These are phyloP conservation scores for Russula olivacea DNA, from an alignment of 768 basidiomycete genomes.

Conservation along the genomic window DNA sequence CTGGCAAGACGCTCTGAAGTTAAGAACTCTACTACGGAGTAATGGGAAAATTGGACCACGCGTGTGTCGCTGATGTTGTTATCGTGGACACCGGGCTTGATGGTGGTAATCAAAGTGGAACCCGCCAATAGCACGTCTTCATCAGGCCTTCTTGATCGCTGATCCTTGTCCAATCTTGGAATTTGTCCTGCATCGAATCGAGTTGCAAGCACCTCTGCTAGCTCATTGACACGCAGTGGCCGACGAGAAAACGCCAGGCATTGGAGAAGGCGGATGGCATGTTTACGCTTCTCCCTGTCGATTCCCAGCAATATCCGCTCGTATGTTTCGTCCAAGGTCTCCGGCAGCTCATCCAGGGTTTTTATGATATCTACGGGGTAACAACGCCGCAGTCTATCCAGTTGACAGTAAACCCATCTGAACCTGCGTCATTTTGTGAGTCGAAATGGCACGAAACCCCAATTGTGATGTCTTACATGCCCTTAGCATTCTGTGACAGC, in stretches of 20 bases:
- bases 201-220: background rate
- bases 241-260: background rate
- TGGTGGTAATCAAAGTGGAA: background rate
- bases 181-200: background rate
- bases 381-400: background rate
- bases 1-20: background rate
- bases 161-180: background rate
- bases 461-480: background rate
- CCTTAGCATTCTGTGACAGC: background rate
- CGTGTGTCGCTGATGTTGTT: background rate
- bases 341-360: background rate
- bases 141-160: background rate
- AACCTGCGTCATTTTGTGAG: background rate
- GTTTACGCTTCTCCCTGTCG: background rate
- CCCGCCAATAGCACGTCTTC: background rate
- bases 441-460: too few relatives aligned
- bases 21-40: background rate
- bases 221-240: background rate
- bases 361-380: background rate
- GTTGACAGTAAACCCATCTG: background rate
- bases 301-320: background rate
- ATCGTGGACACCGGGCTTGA: background rate
- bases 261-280: background rate
- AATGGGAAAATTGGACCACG: conserved; percentile 4
- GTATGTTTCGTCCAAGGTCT: background rate